phyloP scores from a whole-genome alignment of 345 rosid species.

The Crucihimalaya himalaica region DNA sequence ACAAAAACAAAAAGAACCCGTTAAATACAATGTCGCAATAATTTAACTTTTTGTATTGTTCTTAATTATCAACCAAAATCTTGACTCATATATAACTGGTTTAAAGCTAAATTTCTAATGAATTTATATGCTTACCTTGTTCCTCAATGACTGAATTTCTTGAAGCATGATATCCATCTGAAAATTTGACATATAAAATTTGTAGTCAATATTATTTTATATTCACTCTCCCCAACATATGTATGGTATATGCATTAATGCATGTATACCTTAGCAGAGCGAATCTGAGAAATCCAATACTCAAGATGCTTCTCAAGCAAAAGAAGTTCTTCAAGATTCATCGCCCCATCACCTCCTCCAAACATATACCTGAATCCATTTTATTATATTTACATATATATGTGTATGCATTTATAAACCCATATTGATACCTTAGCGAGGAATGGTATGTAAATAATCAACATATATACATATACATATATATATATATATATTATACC shows the following conservation, averaged over 20 bases:
- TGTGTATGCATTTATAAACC: neutral
- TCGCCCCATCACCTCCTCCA: slow-evolving; percentile 71
- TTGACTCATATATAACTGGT: neutral
- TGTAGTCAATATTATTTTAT: slow-evolving; percentile 11
- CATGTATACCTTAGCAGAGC: slow-evolving; percentile 65
- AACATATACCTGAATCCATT: slow-evolving; percentile 61
- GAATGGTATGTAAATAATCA: neutral
- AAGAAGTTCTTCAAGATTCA: slow-evolving; percentile 72
- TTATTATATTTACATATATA: neutral
- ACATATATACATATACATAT: too few species aligned
- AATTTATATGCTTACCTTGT: slow-evolving; percentile 51
- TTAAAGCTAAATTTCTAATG: neutral
- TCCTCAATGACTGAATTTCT: slow-evolving; percentile 79
- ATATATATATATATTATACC: slow-evolving; percentile 41
- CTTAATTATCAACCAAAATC: slow-evolving; percentile 14
- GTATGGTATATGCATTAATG: neutral
- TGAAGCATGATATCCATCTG: slow-evolving; percentile 83
- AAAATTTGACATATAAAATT: neutral
- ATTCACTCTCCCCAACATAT: neutral
- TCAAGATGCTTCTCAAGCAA: slow-evolving; percentile 88
- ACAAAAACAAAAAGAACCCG: neutral
- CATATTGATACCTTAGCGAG: neutral
- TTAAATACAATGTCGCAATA: slow-evolving; percentile 12
- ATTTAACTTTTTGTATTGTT: neutral
- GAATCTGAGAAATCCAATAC: slow-evolving; percentile 76